These are phyloP conservation scores for Setaria italica DNA, from an alignment of 202 grass and related monocot species.

Conservation along the genomic window DNA sequence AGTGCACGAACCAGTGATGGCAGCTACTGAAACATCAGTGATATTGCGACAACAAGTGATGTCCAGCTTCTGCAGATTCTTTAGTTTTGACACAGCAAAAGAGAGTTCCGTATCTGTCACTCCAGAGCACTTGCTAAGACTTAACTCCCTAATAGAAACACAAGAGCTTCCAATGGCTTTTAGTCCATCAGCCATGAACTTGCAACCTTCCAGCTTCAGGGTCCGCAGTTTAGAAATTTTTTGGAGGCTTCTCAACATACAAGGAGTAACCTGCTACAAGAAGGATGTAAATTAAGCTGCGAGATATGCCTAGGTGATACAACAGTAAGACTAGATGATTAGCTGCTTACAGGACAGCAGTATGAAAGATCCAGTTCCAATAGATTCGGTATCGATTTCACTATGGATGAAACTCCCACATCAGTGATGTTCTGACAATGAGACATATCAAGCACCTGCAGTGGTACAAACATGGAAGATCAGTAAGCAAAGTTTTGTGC, in stretches of 20 bases:
- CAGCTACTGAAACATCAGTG: constrained; percentile 69
- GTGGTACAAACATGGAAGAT: constrained; percentile 27
- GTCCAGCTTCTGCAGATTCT: constrained; percentile 74
- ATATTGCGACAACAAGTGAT: constrained; percentile 80
- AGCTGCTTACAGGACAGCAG: constrained; percentile 67
- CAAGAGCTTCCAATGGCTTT: constrained; percentile 66
- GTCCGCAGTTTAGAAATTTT: constrained; percentile 54
- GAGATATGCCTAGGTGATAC: constrained; percentile 29
- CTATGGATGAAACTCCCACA: constrained; percentile 41
- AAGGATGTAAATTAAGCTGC: constrained; percentile 28
- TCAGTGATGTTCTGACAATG: constrained; percentile 58
- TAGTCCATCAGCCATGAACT: constrained; percentile 61
- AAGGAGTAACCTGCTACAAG: constrained; percentile 61
- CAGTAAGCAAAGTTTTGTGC: background rate
- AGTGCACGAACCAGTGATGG: constrained; percentile 73
- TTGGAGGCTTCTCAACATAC: constrained; percentile 51
- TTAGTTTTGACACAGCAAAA: constrained; percentile 64
- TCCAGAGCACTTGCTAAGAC: constrained; percentile 79
- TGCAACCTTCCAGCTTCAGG: constrained; percentile 76
- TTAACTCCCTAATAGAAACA: constrained; percentile 67
- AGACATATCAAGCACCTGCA: constrained; percentile 82
- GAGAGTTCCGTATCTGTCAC: constrained; percentile 70
- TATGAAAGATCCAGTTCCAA: constrained; percentile 70
- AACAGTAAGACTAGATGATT: constrained; percentile 23
- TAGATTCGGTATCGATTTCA: constrained; percentile 56